These are phyloP conservation scores for Starmera dryadoides DNA, from an alignment of 805 yeast species.

Conservation along the genomic window DNA sequence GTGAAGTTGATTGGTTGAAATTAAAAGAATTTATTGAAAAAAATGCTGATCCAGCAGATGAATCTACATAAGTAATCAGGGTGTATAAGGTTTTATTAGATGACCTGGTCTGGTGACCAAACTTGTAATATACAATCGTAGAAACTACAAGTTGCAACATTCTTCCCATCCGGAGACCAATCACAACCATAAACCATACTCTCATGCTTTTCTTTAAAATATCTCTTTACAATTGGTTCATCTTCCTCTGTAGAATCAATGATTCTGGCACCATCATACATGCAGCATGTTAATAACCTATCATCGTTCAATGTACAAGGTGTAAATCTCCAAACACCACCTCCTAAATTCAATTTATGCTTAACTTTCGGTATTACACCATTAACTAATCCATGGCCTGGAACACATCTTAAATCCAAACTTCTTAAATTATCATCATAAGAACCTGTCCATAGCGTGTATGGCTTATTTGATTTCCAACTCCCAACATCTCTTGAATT, in stretches of 20 bases:
- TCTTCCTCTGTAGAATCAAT: conserved; percentile 28
- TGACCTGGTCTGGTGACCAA: conserved; percentile 45
- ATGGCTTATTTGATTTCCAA: conserved; percentile 39
- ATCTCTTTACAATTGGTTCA: conserved; percentile 26
- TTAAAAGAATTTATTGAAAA: conserved; percentile 37
- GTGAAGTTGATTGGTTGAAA: conserved; percentile 35
- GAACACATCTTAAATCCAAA: conserved; percentile 58
- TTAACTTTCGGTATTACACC: conserved; percentile 47
- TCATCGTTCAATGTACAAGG: conserved; percentile 44
- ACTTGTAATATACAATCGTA: conserved; percentile 78
- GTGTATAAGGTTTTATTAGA: background rate
- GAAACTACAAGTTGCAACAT: conserved; percentile 80
- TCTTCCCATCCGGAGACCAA: conserved; percentile 49
- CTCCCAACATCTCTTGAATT: conserved; percentile 21
- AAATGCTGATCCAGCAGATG: conserved; percentile 26
- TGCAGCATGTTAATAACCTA: conserved; percentile 72
- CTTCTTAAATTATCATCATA: conserved; percentile 76
- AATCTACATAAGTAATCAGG: background rate
- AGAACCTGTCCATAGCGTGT: conserved; percentile 75
- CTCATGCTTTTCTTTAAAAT: conserved; percentile 64
- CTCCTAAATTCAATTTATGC: conserved; percentile 53
- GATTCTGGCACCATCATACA: conserved; percentile 91
- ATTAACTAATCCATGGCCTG: conserved; percentile 29
- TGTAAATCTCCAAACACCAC: conserved; percentile 92
- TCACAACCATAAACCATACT: conserved; percentile 97